phyloP scores from a whole-genome alignment of 1,139 yeast genomes.

The Geotrichum australiense region DNA sequence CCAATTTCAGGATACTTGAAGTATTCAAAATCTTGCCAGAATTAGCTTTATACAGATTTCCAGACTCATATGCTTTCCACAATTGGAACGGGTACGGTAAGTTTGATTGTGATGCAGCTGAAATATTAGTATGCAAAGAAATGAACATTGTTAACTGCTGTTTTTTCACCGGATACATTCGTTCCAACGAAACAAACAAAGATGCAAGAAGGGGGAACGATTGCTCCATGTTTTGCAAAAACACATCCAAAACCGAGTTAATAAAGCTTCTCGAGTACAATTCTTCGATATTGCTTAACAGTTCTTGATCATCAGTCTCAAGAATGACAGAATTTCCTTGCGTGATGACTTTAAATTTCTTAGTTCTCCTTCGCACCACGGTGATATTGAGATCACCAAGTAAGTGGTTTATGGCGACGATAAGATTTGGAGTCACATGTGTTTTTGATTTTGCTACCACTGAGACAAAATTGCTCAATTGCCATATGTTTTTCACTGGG shows the following conservation, averaged over 20 bases:
- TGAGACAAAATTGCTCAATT: too few species aligned
- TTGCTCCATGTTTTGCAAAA: slow-evolving; percentile 3
- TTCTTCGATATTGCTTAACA: background rate
- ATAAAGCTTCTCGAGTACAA: slow-evolving; percentile 10
- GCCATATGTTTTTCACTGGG: too few species aligned
- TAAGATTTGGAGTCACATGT: too few species aligned
- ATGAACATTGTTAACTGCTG: slow-evolving; percentile 26
- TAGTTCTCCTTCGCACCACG: background rate
- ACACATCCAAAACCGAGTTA: slow-evolving; percentile 3
- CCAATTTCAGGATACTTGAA: slow-evolving; percentile 8
- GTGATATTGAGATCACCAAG: slow-evolving; percentile 3
- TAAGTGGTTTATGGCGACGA: too few species aligned
- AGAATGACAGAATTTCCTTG: background rate
- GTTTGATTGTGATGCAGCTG: background rate
- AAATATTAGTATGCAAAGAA: slow-evolving; percentile 19
- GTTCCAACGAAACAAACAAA: slow-evolving; percentile 22
- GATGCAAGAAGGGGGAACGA: slow-evolving; percentile 20
- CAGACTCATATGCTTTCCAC: slow-evolving; percentile 23
- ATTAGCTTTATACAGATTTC: slow-evolving; percentile 16
- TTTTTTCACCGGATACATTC: slow-evolving; percentile 24
- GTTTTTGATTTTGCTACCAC: too few species aligned
- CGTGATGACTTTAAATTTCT: background rate
- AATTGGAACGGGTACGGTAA: slow-evolving; percentile 23
- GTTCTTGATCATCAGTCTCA: slow-evolving; percentile 1
- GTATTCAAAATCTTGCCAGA: slow-evolving; percentile 10